Base-by-base conservation (phyloP, 2,329 filamentous ascomycete species). In the Ophiostoma fasciatum region DNA sequence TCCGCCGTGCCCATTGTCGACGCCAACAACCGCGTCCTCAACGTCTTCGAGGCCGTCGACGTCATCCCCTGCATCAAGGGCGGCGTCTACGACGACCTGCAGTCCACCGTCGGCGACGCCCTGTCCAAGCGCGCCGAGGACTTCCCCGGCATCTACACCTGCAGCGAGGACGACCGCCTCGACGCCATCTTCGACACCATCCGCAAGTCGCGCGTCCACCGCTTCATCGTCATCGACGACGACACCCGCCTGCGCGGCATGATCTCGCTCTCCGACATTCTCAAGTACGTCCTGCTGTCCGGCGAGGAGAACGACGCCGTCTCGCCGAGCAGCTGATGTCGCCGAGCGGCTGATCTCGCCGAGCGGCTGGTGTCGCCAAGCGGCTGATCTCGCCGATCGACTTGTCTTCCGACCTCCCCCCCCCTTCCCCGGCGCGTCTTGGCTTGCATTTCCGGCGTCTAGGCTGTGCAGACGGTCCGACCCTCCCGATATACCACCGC, bases 151-250 rank as follows among this genome's bases (percentile, higher is more conserved):
- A 96, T 98, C 45, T 96, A 94, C 59, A 96, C 88, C 1, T 98
- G 90, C 62, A 83, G 78, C 31, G 70, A 90, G 44, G 79, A 92
- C 43, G 90, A 98, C 57, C 78, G 87, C 37, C 70, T 98, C 33
- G 88, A 93, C 54, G 88, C 87, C 10, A 90, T 98, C 47, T 96
- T 96, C 55, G 87, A 94, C 56, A 96, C 90, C 1, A 82, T 98
- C 47, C 82, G 88, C 46, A 92, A 88, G 60, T 94, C 87, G 31
- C 73, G 92, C 42, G 88, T 98, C 20, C 90, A 98, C 59, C 74
- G 90, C 44, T 66, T 98, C 45, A 78, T 96, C 38, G 80, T 98
- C 33, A 82, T 98, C 39, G 87, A 98, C 56, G 85, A 94, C 46
- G 72, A 87, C 35, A 83, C 78, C 53, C 76, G 78, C 47, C 72